phyloP scores from a whole-genome alignment of 176 grass and related monocot genomes.

The Ananas comosus region DNA sequence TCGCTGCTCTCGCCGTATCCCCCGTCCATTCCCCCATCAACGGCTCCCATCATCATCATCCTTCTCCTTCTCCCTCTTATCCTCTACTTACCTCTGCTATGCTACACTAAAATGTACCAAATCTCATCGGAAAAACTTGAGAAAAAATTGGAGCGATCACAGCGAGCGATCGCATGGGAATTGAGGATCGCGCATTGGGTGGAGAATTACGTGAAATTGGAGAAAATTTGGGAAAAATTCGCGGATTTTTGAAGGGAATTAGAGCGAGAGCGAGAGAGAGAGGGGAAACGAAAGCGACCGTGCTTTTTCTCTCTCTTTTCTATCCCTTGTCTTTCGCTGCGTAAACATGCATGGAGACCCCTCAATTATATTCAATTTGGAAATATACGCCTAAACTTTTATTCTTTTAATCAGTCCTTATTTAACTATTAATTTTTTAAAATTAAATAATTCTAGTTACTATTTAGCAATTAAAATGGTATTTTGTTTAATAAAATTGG shows the following conservation, averaged over 20 bases:
- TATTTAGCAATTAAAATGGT: no score
- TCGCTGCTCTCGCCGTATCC: slow-evolving; percentile 10
- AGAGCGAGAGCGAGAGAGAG: background rate
- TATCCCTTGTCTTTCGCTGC: background rate
- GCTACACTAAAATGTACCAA: slow-evolving; percentile 7
- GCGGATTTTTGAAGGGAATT: slow-evolving; percentile 3
- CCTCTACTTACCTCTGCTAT: background rate
- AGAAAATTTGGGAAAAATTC: background rate
- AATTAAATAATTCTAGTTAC: no score
- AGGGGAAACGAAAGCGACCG: background rate
- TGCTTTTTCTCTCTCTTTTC: slow-evolving; percentile 21
- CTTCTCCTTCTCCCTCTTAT: background rate
- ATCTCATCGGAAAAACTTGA: background rate
- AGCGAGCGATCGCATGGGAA: background rate
- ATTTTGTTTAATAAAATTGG: no score
- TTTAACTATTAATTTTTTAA: no score
- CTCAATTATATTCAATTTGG: no score
- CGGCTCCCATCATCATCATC: slow-evolving; percentile 3
- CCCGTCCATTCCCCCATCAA: slow-evolving; percentile 1
- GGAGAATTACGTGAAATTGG: slow-evolving; percentile 11
- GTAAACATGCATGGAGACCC: no score
- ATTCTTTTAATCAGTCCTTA: no score
- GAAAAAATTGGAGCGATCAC: slow-evolving; percentile 9
- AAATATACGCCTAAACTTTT: no score
- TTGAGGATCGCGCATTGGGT: background rate